Base-by-base conservation (phyloP, 495 filamentous ascomycete species). In the Viridothelium virens region DNA sequence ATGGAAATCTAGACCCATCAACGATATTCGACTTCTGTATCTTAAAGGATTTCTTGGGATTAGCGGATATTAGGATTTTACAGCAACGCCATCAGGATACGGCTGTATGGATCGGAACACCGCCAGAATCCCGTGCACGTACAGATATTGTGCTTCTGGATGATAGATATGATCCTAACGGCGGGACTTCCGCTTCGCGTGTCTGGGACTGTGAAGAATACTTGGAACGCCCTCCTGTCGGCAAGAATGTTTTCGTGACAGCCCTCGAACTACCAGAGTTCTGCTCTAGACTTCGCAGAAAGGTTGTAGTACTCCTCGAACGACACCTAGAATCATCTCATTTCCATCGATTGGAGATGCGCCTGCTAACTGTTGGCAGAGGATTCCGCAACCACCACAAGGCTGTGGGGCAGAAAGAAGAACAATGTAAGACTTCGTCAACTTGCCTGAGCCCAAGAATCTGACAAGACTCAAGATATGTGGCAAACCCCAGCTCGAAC, bases 351-450 rank as follows among this genome's bases (percentile, higher is more conserved):
- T 5, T 0, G 5, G 16, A 53, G n/a, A 53, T 53, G n/a, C 25
- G 25, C 25, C 1, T 59, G 53, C 53, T 59, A 3, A 65, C 5
- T 36, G 33, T 56, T 56, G 37, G 6, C 47, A 50, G 39, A 9
- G 63, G 47, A 2, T 38, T 31, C n/a, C 38, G 7, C 47, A 12
- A 48, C 14, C 16, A 38, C 39, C 36, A 18, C 6, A 62, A 3
- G 64, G 56, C n/a, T 12, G 62, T 18, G 64, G 64, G 0, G 64
- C 64, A 16, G 64, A 66, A 36, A 66, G 39, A 38, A 66, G 64
- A 39, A 66, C 34, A n/a, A 66, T 66, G 64, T 66, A 61, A 39
- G 4, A 5, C 41, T 18, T 16, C 7, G 0, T 0, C 18, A 7
- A 3, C n/a, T 6, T 65, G 0, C 6, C 11, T 1, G 5, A 36